Base-by-base conservation (phyloP, 192 early-diverging fungal species). In the Linnemannia zychae region DNA sequence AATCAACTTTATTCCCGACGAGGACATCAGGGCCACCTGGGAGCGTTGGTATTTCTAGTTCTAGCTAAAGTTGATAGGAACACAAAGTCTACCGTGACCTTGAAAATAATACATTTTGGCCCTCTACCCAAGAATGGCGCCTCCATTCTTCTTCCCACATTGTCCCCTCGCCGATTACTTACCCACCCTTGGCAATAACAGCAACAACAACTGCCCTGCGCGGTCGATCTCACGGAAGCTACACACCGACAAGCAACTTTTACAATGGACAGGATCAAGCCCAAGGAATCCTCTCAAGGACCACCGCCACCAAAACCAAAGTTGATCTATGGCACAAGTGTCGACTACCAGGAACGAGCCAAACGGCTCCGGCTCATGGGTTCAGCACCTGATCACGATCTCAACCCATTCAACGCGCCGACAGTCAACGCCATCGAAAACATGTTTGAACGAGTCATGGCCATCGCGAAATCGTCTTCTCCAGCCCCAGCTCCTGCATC, bases 1-100 rank as follows among this genome's bases (percentile, higher is more conserved):
- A 28, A 92, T 96, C 38, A 84, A 88, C 31, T 96, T 95, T 89
- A 74, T 89, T 9, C 80, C 92, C 1, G 87, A 92, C 36, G 92
- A 93, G 71, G 88, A 89, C 36, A 88, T 77, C 65, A 81, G 70
- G 4, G 80, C 69, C 33, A 82, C 86, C 46, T 89, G 89, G 91
- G 71, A 88, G 73, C 73, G 78, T 66, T 96, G 95, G 95, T 86
- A 80, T 70, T 76, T 86, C 74, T 94, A 86, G 72, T 44, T n/a
- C 40, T 6, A 44, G 9, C 40, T 6, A 44, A 44, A 9, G 40
- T 6, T 44, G 40, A 9, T 3, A 3, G 40, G 9, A 44, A 44
- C 9, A 44, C 3, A 44, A 44, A 44, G 40, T 44, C 40, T 3
- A 22, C 22, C 20, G 52, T 53, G 52, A 60, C 24, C 22, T 12